A percentile compares a stretch with the other conserved stretches of the same genome.
These are phyloP conservation scores for Entomortierella beljakovae DNA, from an alignment of 192 early-diverging fungal genomes.

Conservation along the genomic window DNA sequence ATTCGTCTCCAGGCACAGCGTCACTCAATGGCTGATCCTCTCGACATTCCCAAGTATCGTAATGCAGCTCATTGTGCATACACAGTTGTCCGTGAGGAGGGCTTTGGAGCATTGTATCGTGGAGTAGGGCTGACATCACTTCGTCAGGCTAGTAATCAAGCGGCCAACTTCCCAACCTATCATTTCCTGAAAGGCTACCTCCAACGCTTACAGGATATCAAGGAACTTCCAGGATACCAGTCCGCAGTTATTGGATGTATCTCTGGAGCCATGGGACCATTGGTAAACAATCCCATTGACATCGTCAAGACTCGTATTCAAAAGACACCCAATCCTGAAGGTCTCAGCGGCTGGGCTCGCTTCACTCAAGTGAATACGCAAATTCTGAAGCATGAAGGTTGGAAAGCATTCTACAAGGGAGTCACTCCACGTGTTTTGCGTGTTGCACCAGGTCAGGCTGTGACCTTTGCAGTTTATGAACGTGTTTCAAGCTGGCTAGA, in stretches of 20 bases:
- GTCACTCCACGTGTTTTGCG: conserved; percentile 92
- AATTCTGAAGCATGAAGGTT: conserved; percentile 93
- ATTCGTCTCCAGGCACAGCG: conserved; percentile 97
- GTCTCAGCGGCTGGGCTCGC: conserved; percentile 78
- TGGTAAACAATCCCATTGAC: conserved; percentile 98
- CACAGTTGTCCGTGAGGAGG: conserved; percentile 94
- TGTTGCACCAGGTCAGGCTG: conserved; percentile 96
- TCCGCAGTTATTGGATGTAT: conserved; percentile 89
- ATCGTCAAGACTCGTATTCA: conserved; percentile 99
- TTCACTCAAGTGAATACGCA: conserved; percentile 80
- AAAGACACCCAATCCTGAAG: conserved; percentile 78
- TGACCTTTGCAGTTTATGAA: conserved; percentile 96
- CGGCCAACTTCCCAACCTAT: conserved; percentile 98
- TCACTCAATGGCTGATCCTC: conserved; percentile 95
- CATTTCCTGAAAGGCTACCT: conserved; percentile 90
- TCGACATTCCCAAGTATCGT: conserved; percentile 96
- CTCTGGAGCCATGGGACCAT: conserved; percentile 88
- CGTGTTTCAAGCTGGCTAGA: conserved; percentile 85
- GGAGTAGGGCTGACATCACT: conserved; percentile 94
- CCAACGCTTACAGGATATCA: conserved; percentile 69
- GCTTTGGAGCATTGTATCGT: conserved; percentile 88
- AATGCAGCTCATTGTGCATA: conserved; percentile 93
- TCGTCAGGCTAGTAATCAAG: conserved; percentile 97
- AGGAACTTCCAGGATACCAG: conserved; percentile 90
- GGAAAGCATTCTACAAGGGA: conserved; percentile 95